These are phyloP conservation scores for Sequoia sempervirens DNA, from an alignment of 75 land plant genomes.

Conservation along the genomic window DNA sequence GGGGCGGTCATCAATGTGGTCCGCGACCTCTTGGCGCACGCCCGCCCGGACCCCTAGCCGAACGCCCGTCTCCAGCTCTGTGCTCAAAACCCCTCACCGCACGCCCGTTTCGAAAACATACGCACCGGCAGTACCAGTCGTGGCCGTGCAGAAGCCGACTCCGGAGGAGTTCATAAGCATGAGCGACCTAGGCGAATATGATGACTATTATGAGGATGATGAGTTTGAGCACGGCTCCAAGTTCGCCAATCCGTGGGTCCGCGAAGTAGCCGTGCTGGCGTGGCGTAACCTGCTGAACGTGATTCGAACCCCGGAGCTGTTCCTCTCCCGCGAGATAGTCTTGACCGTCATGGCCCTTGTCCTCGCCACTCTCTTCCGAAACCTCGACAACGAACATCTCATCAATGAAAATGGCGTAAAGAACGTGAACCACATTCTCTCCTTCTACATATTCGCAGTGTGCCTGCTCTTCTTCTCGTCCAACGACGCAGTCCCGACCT, in stretches of 20 bases:
- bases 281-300: constrained; percentile 46
- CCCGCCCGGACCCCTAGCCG: constrained; percentile 25
- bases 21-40: constrained; percentile 48
- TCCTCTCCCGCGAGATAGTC: constrained; percentile 49
- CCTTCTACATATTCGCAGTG: constrained; percentile 57
- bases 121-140: neutral
- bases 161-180: neutral
- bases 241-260: constrained; percentile 60
- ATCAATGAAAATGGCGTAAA: neutral
- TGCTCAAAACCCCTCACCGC: constrained; percentile 1
- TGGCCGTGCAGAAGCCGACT: neutral
- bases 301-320: constrained; percentile 57
- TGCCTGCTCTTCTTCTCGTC: constrained; percentile 57
- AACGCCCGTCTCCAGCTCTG: constrained; percentile 4
- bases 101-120: neutral
- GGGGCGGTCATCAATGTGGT: constrained; percentile 10
- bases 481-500: constrained; percentile 58
- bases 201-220: neutral
- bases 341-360: constrained; percentile 43
- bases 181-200: constrained; percentile 13
- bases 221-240: constrained; percentile 13
- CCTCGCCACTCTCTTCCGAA: constrained; percentile 40
- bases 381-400: neutral
- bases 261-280: constrained; percentile 47
- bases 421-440: constrained; percentile 36